Evolutionary conservation across 106 monocot species (phyloP).

Genomic region (Vanilla planifolia): DNA sequence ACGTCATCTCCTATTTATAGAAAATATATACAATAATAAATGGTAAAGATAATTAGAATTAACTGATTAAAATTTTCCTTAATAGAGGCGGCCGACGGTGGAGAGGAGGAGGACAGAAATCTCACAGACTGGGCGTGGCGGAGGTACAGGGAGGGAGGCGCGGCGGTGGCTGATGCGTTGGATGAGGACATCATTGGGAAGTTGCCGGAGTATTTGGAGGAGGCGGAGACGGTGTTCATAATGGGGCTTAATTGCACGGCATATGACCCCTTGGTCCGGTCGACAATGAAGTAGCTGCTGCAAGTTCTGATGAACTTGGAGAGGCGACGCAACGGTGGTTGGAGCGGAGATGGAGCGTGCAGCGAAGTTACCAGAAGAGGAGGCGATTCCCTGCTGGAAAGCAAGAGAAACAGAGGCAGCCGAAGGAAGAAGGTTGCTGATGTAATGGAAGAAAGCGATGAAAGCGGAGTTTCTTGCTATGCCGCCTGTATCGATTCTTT

Average conservation of each 20-base stretch:
- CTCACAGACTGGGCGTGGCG: conserved; percentile 56
- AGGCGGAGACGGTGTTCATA: conserved; percentile 37
- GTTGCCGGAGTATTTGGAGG: conserved; percentile 12
- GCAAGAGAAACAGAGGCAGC: conserved; percentile 12
- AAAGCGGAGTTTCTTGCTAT: background rate
- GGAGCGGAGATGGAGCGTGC: background rate
- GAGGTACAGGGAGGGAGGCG: conserved; percentile 18
- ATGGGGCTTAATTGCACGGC: conserved; percentile 56
- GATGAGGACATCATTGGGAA: conserved; percentile 23
- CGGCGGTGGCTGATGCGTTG: conserved; percentile 19
- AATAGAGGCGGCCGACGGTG: conserved; percentile 29
- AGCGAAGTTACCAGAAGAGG: no score
- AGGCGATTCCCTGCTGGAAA: conserved; percentile 1
- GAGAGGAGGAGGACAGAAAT: conserved; percentile 20
- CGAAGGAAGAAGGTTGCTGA: conserved; percentile 14
- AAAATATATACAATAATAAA: no score
- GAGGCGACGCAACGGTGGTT: background rate
- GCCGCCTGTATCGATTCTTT: background rate
- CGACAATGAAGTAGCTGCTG: conserved; percentile 61
- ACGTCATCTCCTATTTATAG: no score
- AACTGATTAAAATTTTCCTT: no score
- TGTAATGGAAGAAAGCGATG: conserved; percentile 4
- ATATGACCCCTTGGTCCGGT: conserved; percentile 25
- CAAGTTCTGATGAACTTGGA: conserved; percentile 31
- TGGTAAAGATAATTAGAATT: no score